Conservation (phyloP, 164 flowering plant species). For the Sextonia rubra region DNA sequence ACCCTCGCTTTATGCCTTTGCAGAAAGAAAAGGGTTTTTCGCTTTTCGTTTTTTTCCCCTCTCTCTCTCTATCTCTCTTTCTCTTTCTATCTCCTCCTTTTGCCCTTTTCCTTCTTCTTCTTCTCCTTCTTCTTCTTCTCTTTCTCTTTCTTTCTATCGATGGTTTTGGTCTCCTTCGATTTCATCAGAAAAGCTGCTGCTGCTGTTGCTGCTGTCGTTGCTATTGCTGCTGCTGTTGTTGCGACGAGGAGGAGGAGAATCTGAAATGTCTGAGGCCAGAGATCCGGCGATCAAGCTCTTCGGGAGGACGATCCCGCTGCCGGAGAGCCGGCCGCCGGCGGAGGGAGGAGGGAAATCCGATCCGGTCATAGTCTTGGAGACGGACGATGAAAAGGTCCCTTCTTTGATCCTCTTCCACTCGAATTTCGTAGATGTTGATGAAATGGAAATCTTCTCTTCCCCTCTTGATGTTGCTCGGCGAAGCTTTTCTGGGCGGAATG, state of each 20-base stretch:
- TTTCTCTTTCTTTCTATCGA: constrained; percentile 4
- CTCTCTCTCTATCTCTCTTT: constrained; percentile 9
- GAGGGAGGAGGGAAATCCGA: constrained; percentile 7
- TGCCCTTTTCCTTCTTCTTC: constrained; percentile 1
- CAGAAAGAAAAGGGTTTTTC: constrained; percentile 11
- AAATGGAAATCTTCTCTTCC: background rate
- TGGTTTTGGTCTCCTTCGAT: background rate
- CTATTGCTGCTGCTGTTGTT: background rate
- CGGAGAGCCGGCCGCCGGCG: constrained; percentile 9
- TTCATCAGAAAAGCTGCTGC: background rate
- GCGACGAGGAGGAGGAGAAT: constrained; percentile 11
- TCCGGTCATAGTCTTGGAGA: background rate
- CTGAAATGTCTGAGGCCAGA: constrained; percentile 18
- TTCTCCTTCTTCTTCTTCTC: background rate
- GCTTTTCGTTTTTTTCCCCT: background rate
- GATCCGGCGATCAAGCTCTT: constrained; percentile 53
- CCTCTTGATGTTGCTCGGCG: too few species aligned
- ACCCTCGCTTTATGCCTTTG: background rate
- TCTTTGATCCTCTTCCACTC: background rate
- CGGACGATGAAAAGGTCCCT: background rate
- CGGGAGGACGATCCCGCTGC: constrained; percentile 40
- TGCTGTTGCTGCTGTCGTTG: too few species aligned
- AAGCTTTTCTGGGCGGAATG: too few species aligned
- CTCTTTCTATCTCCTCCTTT: background rate
- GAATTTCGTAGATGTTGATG: background rate